Conservation (phyloP, 2,329 filamentous ascomycete genomes). For the Elsinoe necatrix region DNA sequence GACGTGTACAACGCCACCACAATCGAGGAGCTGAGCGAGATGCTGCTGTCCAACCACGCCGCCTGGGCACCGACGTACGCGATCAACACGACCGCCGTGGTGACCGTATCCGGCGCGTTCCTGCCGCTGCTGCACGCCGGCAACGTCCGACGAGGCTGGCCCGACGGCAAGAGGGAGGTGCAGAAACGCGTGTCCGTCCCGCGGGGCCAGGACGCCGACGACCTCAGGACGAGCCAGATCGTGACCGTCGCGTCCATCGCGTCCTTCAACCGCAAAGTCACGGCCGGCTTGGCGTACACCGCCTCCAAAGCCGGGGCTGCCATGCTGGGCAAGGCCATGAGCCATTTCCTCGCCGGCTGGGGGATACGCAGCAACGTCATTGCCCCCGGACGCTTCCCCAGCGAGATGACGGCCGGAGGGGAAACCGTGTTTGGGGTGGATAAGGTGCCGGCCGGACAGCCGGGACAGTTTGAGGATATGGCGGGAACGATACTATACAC, state of each 20-base stretch:
- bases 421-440: slow-evolving; percentile 27
- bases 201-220: slow-evolving; percentile 26
- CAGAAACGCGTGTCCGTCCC: slow-evolving; percentile 19
- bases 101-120: slow-evolving; percentile 38
- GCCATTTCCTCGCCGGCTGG: slow-evolving; percentile 35
- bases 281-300: slow-evolving; percentile 36
- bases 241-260: slow-evolving; percentile 38
- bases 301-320: slow-evolving; percentile 38
- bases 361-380: slow-evolving; percentile 42
- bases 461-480: slow-evolving; percentile 37
- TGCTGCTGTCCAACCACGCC: slow-evolving; percentile 29
- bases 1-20: slow-evolving; percentile 35
- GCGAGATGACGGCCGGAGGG: slow-evolving; percentile 36
- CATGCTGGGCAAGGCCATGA: slow-evolving; percentile 39
- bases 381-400: slow-evolving; percentile 37
- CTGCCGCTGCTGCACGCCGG: slow-evolving; percentile 38
- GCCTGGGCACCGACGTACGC: slow-evolving; percentile 33
- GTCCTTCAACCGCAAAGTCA: slow-evolving; percentile 30
- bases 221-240: slow-evolving; percentile 38
- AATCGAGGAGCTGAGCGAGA: slow-evolving; percentile 37
- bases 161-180: slow-evolving; percentile 27
- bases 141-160: slow-evolving; percentile 36
- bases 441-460: slow-evolving; percentile 32
- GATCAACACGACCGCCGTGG: slow-evolving; percentile 39
- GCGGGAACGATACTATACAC: slow-evolving; percentile 44